Conservation (phyloP, 106 monocot genomes). For the Narthecium ossifragum region DNA sequence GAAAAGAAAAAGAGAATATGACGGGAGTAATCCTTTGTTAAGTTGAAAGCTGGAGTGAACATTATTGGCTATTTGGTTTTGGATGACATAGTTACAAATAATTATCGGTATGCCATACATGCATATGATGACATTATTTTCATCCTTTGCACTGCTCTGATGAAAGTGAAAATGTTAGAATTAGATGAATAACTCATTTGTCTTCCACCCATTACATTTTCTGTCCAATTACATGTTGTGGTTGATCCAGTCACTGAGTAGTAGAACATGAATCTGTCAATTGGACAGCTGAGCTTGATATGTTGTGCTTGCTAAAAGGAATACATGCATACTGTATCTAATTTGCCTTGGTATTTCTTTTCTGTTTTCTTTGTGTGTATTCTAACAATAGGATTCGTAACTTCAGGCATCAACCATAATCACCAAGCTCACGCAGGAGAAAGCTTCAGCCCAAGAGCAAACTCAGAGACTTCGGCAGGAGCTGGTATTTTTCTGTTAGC, state of each 20-base stretch:
- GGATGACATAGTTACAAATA: no score
- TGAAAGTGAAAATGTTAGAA: no score
- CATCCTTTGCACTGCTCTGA: no score
- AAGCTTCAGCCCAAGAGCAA: conserved; percentile 21
- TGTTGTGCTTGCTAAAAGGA: background rate
- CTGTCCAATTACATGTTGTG: background rate
- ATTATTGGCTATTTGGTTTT: no score
- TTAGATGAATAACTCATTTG: no score
- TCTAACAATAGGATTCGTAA: background rate
- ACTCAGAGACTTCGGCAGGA: conserved; percentile 26
- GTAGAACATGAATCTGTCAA: background rate
- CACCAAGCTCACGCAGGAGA: conserved; percentile 33
- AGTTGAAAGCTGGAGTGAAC: no score
- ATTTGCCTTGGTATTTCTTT: background rate
- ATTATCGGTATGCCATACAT: no score
- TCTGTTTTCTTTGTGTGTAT: background rate
- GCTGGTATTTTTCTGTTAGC: conserved; percentile 13
- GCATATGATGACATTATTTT: no score
- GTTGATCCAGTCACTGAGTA: background rate
- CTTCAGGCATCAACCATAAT: conserved; percentile 15
- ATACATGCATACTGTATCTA: no score
- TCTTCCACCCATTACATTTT: no score
- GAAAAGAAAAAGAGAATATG: no score
- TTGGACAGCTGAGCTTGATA: background rate
- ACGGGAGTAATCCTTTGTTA: no score